Evolutionary conservation across 352 stramenopile genomes (phyloP), one percentile per base, ranked within the genome.

Genomic region (Sclerospora graminicola): DNA sequence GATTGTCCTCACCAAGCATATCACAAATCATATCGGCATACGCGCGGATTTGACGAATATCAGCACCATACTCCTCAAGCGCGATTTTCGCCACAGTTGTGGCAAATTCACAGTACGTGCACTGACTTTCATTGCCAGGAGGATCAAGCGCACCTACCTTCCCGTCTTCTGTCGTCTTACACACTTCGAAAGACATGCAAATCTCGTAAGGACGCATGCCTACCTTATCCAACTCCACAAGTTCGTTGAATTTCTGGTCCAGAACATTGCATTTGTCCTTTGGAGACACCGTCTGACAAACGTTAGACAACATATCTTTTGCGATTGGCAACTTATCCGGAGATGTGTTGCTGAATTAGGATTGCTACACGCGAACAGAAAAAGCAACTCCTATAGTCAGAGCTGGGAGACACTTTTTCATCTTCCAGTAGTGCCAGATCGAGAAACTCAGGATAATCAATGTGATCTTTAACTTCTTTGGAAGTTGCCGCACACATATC

Each of bases 11-110:
- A 13, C 75, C 72, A 1, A 89, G 60, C 45, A 84, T 72, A 48
- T 72, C 64, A 34, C 78, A 89, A 16, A 87, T 73, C 61, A 89
- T 82, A 34, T 87, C 77, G 0, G 74, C 73, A 24, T 80, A 83
- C 46, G 62, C 36, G 1, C 76, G 73, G 7, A 89, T 57, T 45
- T 81, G 41, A 27, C 65, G 45, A 10, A 89, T 61, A 33, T 85
- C 57, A 0, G 70, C 48, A 2, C 66, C 55, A 29, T 78, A 70
- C 31, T 88, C 63, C 34, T 82, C 54, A 27, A 82, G 41, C n/a
- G 66, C 60, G 18, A 88, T 60, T 37, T 82, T 67, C 4, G 81
- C 36, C 15, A 85, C 43, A 5, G 69, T 88, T 5, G 63, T 73
- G 18, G 74, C 48, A 21, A 78, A 82, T 43, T 78, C 66, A 47